Evolutionary conservation across 345 rosid species (phyloP).

Genomic region (Passiflora organensis): DNA sequence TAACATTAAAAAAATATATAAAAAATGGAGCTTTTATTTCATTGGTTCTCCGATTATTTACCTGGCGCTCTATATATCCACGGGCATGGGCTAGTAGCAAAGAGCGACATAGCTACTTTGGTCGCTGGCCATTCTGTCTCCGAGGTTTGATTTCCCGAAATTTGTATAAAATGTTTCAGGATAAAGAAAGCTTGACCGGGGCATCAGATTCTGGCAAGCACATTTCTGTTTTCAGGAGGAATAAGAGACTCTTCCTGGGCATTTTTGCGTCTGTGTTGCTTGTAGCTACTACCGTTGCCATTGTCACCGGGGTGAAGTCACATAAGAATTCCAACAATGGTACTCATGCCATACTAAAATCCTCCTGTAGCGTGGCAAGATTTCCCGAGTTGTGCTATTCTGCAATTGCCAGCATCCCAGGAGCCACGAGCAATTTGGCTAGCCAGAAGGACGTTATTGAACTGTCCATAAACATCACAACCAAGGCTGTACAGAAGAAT

Average conservation of each 20-base stretch:
- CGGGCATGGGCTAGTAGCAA: too few species aligned
- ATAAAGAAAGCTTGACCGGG: slow-evolving; percentile 21
- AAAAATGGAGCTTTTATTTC: too few species aligned
- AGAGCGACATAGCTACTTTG: too few species aligned
- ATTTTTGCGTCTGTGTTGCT: slow-evolving; percentile 34
- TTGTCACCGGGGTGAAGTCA: slow-evolving; percentile 37
- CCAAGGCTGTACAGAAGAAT: slow-evolving; percentile 23
- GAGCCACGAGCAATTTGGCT: slow-evolving; percentile 19
- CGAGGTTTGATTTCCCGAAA: too few species aligned
- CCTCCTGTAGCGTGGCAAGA: slow-evolving; percentile 54
- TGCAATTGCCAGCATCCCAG: slow-evolving; percentile 40
- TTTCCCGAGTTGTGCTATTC: slow-evolving; percentile 76
- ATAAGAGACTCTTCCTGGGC: slow-evolving; percentile 28
- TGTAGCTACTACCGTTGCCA: slow-evolving; percentile 36
- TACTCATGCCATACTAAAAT: slow-evolving; percentile 52
- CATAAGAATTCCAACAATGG: neutral
- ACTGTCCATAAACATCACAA: slow-evolving; percentile 24
- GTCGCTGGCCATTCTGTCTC: too few species aligned
- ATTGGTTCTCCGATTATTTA: too few species aligned
- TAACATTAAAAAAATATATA: too few species aligned
- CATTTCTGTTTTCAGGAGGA: slow-evolving; percentile 20
- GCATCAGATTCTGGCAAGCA: slow-evolving; percentile 15
- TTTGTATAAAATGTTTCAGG: slow-evolving; percentile 23
- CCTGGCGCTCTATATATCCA: too few species aligned
- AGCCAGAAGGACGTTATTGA: slow-evolving; percentile 35